Base-by-base conservation (phyloP, 2,329 filamentous ascomycete species). In the Colletotrichum shisoi region DNA sequence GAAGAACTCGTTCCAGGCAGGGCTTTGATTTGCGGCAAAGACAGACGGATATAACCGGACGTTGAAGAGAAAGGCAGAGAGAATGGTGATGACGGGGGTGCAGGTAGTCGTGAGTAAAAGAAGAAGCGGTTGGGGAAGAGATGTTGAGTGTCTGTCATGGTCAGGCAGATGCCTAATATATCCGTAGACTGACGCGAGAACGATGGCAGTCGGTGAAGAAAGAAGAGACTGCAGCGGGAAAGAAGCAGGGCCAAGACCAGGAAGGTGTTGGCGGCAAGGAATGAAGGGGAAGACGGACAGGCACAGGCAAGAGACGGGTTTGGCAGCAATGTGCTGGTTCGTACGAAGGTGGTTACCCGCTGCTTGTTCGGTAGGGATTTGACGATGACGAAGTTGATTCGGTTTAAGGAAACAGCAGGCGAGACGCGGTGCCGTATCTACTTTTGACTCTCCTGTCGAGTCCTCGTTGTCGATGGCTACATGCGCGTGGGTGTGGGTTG, bases 111-210 rank as follows among this genome's bases (percentile, higher is more conserved):
- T 53, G 15, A 44, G 31, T 57, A 48, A 24, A 42, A 59, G 61
- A 64, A 51, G 64, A 67, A 59, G 51, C 52, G 52, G 64, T 56
- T 51, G 48, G 19, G 61, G 34, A 19, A 58, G 42, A 56, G 34
- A 21, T 60, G 37, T 27, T 40, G 61, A 56, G 49, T 39, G 45
- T 44, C 39, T 60, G 42, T 64, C 64, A 64, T 67, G 64, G 59
- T 63, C 61, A 64, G 63, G 59, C 59, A 63, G 52, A 64, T 45
- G 57, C 54, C 61, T 67, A 67, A 67, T 67, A 67, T 67, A 67
- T 62, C 56, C 46, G 31, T 53, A 15, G 27, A 42, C 19, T 21
- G 52, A 34, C 31, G 31, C 49, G 51, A 48, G 51, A 34, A 24
- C 42, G 37, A 8, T 21, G 42, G 11, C 44, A 65, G 65, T 67